A percentile compares a stretch with the other conserved stretches of the same genome.
phyloP scores from a whole-genome alignment of 345 rosid genomes.

The Pistacia atlantica region DNA sequence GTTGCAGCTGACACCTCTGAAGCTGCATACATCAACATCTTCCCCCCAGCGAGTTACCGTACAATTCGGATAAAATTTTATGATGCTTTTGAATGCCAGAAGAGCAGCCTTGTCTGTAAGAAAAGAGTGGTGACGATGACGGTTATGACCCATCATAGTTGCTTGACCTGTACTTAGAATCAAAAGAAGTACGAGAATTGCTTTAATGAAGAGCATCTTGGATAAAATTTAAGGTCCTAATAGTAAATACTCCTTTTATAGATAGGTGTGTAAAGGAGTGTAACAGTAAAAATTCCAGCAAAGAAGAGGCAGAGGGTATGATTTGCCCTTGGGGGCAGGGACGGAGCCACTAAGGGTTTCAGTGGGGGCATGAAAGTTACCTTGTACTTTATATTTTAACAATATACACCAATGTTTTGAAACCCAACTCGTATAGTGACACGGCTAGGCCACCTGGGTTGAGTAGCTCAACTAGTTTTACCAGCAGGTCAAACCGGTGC shows the following conservation, averaged over 20 bases:
- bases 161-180: slow-evolving; percentile 2
- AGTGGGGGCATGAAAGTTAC: too few species aligned
- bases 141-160: slow-evolving; percentile 10
- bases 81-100: slow-evolving; percentile 41
- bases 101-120: slow-evolving; percentile 47
- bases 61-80: slow-evolving; percentile 33
- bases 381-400: too few species aligned
- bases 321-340: too few species aligned
- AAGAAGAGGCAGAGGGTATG: not conserved
- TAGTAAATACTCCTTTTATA: too few species aligned
- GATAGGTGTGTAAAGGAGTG: too few species aligned
- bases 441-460: too few species aligned
- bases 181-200: slow-evolving; percentile 31
- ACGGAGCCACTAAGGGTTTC: too few species aligned
- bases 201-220: slow-evolving; percentile 26
- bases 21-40: slow-evolving; percentile 43
- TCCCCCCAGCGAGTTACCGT: slow-evolving; percentile 44
- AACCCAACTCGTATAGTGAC: too few species aligned
- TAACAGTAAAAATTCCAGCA: too few species aligned
- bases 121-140: slow-evolving; percentile 32
- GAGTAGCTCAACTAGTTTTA: too few species aligned
- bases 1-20: slow-evolving; percentile 43
- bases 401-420: too few species aligned
- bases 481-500: too few species aligned
- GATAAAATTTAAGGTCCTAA: not conserved